Base-by-base conservation (phyloP, 805 yeast species). In the Kazachstania bromeliacearum region DNA sequence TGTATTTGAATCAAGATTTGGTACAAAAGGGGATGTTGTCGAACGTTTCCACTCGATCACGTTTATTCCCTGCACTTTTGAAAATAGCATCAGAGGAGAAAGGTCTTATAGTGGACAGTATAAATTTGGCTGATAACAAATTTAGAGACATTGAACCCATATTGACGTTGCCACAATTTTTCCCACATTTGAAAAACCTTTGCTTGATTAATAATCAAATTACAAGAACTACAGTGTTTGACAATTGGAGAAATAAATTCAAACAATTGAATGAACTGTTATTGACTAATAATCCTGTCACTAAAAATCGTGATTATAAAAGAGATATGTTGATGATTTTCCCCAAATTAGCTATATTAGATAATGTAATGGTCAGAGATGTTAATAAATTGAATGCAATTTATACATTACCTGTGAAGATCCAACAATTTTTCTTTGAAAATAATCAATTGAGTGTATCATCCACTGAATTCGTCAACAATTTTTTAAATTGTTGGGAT, bases 41-140 rank as follows among this genome's bases (percentile, higher is more conserved):
- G 12, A 62, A 77, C 4, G 63, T 71, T 12, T 59, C 75, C 8
- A 75, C 84, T 1, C 70, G 79, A 23, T 70, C 88, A 10, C 92
- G 89, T 58, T 79, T 87, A 71, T 85, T 89, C 57, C 81, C 85
- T 8, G 97, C 97, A 1, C 62, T 92, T 45, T 75, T 89, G 81
- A 83, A 80, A 53, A 60, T 89, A 7, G 95, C 95, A 1, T 60
- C 65, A 3, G 73, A 73, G 36, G 75, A 73, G 20, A 55, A 57
- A 1, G 48, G 51, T 18, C 48, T 61, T 17, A 53, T 53, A 6
- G 79, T 87, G 4, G 79, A 77, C 21, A 78, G 85, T 39, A 73
- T 88, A 6, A 82, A 79, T 55, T 57, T 85, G 24, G 73, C 88
- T 15, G 66, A 66, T 38, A 82, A 92, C 55, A 68, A 69, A 37